phyloP scores from a whole-genome alignment of 192 early-diverging fungal genomes.

The Gorgonomyces haynaldii region DNA sequence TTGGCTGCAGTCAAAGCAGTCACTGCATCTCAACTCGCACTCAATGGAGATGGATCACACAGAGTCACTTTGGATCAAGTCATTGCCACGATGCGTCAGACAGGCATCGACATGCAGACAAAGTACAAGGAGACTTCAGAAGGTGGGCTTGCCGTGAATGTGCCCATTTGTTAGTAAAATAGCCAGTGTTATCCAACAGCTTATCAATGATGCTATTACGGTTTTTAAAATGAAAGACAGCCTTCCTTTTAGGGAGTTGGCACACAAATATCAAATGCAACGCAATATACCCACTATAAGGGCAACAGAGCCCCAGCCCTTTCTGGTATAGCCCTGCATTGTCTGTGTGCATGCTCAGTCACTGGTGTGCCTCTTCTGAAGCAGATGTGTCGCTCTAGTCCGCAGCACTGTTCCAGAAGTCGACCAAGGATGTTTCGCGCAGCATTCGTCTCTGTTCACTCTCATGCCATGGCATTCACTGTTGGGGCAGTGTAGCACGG shows the following conservation, averaged over 20 bases:
- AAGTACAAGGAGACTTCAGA: constrained; percentile 97
- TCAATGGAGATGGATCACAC: constrained; percentile 86
- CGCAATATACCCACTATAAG: not conserved
- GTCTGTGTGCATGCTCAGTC: not conserved
- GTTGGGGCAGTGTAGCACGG: no score
- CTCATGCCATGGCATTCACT: no score
- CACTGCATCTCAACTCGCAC: constrained; percentile 86
- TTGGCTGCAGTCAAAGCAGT: constrained; percentile 91
- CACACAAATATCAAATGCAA: no score
- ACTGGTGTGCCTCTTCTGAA: no score
- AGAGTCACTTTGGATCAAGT: constrained; percentile 89
- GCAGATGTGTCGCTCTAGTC: no score
- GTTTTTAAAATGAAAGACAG: not conserved
- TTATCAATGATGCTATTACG: not conserved
- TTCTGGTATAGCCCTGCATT: not conserved
- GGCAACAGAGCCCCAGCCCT: not conserved
- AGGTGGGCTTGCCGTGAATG: constrained; percentile 87
- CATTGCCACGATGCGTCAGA: constrained; percentile 91
- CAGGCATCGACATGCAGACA: constrained; percentile 70
- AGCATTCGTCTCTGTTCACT: no score
- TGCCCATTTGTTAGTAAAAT: constrained; percentile 15
- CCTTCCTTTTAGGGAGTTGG: no score
- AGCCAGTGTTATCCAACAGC: not conserved
- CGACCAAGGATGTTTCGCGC: no score
- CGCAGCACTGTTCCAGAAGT: no score